Evolutionary conservation across 2,329 filamentous ascomycete species (phyloP), one percentile per base, ranked within the genome.

Genomic region (Monosporascus sp.): DNA sequence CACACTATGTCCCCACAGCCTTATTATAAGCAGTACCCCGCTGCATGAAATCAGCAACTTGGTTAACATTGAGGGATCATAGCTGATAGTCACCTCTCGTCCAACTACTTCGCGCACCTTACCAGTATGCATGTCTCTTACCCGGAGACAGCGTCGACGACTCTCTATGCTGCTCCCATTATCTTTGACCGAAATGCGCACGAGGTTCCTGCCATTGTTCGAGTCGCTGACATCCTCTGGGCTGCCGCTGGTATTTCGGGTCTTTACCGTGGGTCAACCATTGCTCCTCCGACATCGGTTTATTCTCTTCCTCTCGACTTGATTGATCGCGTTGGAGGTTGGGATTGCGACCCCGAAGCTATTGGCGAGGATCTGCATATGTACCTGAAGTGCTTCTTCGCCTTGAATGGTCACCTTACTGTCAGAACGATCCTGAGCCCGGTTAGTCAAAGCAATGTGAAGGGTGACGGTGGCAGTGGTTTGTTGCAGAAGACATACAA

Each of bases 311-410:
- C 86, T 1, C 77, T 90, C 41, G 77, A 81, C 46, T 71, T 90
- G 17, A 80, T 86, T 41, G 85, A 88, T 61, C 78, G 81, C 27
- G 86, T 88, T 31, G 84, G 85, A 9, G 87, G 87, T 26, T 90
- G 86, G 87, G 87, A 90, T 64, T 81, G 82, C 51, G 85, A 82
- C 50, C 77, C 82, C 1, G 86, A 88, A 56, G 86, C 87, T 20
- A 90, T 90, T 60, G 87, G 87, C 44, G 87, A 90, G 69, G 87
- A 90, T 64, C 70, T 90, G 64, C 87, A 90, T 72, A 90, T 90
- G 87, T 87, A 87, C 65, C 76, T 90, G 57, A 90, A 90, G 74
- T 89, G 85, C 67, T 90, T 90, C 73, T 90, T 90, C 59, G 84
- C 85, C 1, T 78, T 88, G 19, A 87, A 86, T 56, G 87, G 87